Conservation (phyloP, 768 basidiomycete species). For the Dendrothele bispora region DNA sequence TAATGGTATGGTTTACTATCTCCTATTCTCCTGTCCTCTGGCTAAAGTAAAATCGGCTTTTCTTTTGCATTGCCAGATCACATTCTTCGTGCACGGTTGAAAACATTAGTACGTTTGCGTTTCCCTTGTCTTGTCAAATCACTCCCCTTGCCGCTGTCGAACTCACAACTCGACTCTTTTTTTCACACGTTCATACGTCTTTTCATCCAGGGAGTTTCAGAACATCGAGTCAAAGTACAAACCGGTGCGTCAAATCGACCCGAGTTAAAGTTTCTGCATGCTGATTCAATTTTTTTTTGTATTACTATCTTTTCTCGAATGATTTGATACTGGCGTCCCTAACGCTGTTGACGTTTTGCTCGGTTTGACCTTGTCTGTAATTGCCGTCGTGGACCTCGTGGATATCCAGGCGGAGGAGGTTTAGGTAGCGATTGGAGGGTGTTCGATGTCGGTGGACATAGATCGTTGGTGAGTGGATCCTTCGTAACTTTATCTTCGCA, state of each 20-base stretch:
- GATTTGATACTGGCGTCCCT: too few species aligned
- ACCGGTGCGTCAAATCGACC: conserved; percentile 41
- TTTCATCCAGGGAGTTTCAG: conserved; percentile 53
- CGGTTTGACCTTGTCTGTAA: too few species aligned
- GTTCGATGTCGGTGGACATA: conserved; percentile 61
- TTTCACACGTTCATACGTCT: conserved; percentile 1
- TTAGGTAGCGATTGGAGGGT: conserved; percentile 42
- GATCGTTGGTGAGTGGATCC: conserved; percentile 54
- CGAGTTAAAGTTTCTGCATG: not conserved
- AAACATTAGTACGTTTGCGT: conserved; percentile 42
- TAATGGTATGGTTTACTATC: conserved; percentile 46
- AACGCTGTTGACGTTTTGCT: too few species aligned
- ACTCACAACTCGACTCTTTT: not conserved
- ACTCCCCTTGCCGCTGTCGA: too few species aligned
- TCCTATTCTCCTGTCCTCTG: not conserved
- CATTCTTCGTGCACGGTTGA: conserved; percentile 68
- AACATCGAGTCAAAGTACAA: conserved; percentile 66
- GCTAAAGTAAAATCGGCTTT: too few species aligned
- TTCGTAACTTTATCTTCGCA: too few species aligned
- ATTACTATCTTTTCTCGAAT: conserved; percentile 19
- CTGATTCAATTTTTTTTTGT: not conserved
- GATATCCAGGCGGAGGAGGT: conserved; percentile 18
- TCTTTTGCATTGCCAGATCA: conserved; percentile 64
- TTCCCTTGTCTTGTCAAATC: not conserved
- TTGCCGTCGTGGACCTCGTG: too few species aligned